Evolutionary conservation across 2,329 filamentous ascomycete species (phyloP).

Genomic region (Achaetomium macrosporum): DNA sequence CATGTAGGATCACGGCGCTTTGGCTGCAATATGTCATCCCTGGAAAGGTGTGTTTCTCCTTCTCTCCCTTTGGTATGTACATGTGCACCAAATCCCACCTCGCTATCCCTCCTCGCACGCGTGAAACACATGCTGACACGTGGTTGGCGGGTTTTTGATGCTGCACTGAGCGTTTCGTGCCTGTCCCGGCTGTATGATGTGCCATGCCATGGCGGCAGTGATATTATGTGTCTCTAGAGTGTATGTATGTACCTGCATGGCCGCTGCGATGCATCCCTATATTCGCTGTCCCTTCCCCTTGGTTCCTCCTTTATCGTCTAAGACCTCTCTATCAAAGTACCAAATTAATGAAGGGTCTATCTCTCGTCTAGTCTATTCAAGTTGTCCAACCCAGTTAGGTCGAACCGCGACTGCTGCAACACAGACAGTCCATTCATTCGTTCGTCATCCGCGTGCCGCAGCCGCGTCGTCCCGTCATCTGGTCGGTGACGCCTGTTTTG

Average conservation of each 20-base stretch:
- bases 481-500: neutral
- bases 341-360: neutral
- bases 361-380: neutral
- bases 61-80: neutral
- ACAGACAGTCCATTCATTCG: neutral
- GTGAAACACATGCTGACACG: conserved; percentile 2
- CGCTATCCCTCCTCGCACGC: neutral
- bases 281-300: neutral
- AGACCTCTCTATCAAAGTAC: neutral
- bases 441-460: conserved; percentile 1
- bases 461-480: neutral
- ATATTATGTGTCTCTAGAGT: neutral
- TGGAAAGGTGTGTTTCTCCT: neutral
- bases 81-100: neutral
- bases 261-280: neutral
- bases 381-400: neutral
- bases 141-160: neutral
- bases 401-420: neutral
- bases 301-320: neutral
- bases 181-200: neutral
- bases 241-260: neutral
- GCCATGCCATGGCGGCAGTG: neutral
- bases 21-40: neutral
- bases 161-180: neutral
- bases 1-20: neutral